Base-by-base conservation (phyloP, 169 alveolate genomes). In the Besnoitia besnoiti region DNA sequence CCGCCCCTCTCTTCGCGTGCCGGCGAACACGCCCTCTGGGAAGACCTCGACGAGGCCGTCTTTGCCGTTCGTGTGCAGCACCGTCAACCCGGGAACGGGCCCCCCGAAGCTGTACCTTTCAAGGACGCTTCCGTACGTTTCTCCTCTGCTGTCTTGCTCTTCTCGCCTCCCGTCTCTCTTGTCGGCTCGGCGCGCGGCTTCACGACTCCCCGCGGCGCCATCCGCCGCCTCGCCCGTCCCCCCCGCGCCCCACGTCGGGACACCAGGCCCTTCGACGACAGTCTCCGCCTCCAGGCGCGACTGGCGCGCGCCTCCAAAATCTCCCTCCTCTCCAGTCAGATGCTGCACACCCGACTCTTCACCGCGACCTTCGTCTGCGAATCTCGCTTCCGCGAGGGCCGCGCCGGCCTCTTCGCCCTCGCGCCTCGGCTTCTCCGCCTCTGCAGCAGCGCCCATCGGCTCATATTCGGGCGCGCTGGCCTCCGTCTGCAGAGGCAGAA, bases 31-130 rank as follows among this genome's bases (percentile, higher is more conserved):
- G 46, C 82, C 82, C 24, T n/a, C 2, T 19, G 30, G 67, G n/a
- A 2, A 37, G 19, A 73, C 82, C 3, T 73, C 82, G 7, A 73
- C 82, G n/a, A n/a, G 14, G 44, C 82, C 82, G 10, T 30, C n/a
- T 42, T 73, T 30, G 47, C 44, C 82, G 10, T 19, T 4, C 39
- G 10, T 73, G 87, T 77, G 87, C 55, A 77, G 55, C 49, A 77
- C 55, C 30, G 87, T 77, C 14, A 42, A 39, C 3, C 61, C 87
- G 0, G 59, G 39, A 4, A 77, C 87, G n/a, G 87, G 87, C 35
- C 87, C 87, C 33, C 87, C 87, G 87, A 77, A 77, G 55, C 87
- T 77, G 87, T 40, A 77, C 7, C 87, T 30, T 14, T 35, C 42
- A 1, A 67, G 19, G 42, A 30, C 14, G 24, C 7, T 55, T 19